A percentile compares a stretch with the other conserved stretches of the same genome.
These are phyloP conservation scores for Starmera stellimalicola DNA, from an alignment of 1,139 yeast species.

Conservation along the genomic window DNA sequence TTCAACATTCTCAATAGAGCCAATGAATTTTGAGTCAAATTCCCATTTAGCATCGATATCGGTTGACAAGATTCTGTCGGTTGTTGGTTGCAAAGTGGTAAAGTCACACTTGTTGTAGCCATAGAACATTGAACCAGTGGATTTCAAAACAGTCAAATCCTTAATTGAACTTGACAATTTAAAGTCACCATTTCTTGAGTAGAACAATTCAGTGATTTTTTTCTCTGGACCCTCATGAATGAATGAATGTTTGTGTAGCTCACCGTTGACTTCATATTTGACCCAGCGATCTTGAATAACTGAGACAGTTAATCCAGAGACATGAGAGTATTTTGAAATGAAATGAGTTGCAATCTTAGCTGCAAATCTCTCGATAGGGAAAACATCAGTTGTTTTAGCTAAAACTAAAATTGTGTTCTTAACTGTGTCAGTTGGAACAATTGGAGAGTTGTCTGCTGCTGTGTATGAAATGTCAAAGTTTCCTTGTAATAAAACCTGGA, in stretches of 20 bases:
- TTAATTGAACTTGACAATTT: slow-evolving; percentile 60
- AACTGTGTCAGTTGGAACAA: slow-evolving; percentile 91
- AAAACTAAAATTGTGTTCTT: slow-evolving; percentile 79
- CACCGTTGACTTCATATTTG: slow-evolving; percentile 65
- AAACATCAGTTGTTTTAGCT: slow-evolving; percentile 71
- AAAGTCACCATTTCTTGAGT: slow-evolving; percentile 38
- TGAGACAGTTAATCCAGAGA: slow-evolving; percentile 56
- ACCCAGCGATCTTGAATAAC: slow-evolving; percentile 74
- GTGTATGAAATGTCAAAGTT: slow-evolving; percentile 74
- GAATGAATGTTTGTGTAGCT: slow-evolving; percentile 75
- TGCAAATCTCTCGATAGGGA: slow-evolving; percentile 89
- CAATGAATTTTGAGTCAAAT: slow-evolving; percentile 44
- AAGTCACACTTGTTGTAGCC: slow-evolving; percentile 81
- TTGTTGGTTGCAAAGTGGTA: slow-evolving; percentile 77
- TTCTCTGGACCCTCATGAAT: slow-evolving; percentile 77
- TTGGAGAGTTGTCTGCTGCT: slow-evolving; percentile 75
- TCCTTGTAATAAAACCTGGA: slow-evolving; percentile 65
- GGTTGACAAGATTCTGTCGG: slow-evolving; percentile 79
- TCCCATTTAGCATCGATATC: slow-evolving; percentile 75
- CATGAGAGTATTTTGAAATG: slow-evolving; percentile 63
- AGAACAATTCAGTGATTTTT: slow-evolving; percentile 49
- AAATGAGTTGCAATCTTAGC: slow-evolving; percentile 79
- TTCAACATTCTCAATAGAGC: slow-evolving; percentile 41
- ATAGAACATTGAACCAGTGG: slow-evolving; percentile 91
- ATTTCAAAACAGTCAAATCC: slow-evolving; percentile 80